Evolutionary conservation across 2,329 filamentous ascomycete genomes (phyloP).

Genomic region (Aureobasidium sp.): DNA sequence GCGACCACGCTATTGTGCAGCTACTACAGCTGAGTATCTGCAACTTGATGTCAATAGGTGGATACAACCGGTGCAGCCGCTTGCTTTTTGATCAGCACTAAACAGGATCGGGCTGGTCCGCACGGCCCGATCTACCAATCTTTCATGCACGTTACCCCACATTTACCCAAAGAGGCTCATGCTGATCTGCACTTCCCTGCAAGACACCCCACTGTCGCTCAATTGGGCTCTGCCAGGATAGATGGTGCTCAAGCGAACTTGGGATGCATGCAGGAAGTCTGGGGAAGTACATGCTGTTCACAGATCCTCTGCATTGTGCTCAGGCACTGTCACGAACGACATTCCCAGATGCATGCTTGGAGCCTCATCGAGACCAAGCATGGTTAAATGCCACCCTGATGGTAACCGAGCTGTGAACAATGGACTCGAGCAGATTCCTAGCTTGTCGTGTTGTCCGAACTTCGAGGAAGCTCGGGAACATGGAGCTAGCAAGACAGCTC

Average conservation of each 20-base stretch:
- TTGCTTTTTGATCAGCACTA: slow-evolving; percentile 7
- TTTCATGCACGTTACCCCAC: slow-evolving; percentile 4
- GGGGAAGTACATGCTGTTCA: background rate
- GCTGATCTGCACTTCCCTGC: background rate
- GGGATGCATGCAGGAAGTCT: background rate
- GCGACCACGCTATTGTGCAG: slow-evolving; percentile 6
- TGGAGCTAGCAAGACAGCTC: background rate
- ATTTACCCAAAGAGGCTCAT: background rate
- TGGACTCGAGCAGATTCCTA: background rate
- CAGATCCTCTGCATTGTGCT: background rate
- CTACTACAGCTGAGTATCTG: background rate
- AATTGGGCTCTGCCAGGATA: background rate
- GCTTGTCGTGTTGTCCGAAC: background rate
- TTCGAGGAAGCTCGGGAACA: background rate
- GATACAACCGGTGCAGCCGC: background rate
- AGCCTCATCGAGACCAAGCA: background rate
- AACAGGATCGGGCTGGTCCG: slow-evolving; percentile 3
- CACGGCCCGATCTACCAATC: slow-evolving; percentile 8
- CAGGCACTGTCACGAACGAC: background rate
- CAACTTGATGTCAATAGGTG: slow-evolving; percentile 5
- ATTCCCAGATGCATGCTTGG: no score
- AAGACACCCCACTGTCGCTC: background rate
- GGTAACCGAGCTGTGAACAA: background rate
- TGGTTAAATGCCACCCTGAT: background rate
- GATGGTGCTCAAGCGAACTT: background rate